A percentile compares a stretch with the other conserved stretches of the same genome.
Conservation (phyloP, 768 basidiomycete genomes). For the Boletellus sp. region DNA sequence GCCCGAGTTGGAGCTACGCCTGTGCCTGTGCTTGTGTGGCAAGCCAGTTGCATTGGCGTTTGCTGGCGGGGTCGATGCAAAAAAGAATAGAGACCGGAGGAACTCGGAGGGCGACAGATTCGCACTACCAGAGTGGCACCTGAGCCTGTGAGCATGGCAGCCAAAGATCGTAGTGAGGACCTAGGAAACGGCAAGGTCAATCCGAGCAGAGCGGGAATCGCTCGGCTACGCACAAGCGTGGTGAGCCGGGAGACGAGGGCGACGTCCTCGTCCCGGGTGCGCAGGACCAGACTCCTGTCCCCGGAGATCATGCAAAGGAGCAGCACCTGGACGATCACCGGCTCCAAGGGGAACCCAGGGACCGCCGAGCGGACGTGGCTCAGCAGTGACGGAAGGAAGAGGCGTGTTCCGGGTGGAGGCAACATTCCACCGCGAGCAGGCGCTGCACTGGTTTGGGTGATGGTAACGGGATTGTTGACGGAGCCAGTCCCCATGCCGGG, state of each 20-base stretch:
- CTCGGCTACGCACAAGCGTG: conserved; percentile 43
- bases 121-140: conserved; percentile 34
- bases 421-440: conserved; percentile 18
- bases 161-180: conserved; percentile 60
- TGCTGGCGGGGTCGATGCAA: conserved; percentile 17
- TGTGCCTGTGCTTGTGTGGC: conserved; percentile 17
- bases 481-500: too few relatives aligned
- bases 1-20: conserved; percentile 18
- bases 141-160: conserved; percentile 53
- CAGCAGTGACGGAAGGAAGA: conserved; percentile 50
- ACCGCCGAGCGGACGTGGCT: conserved; percentile 41
- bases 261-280: conserved; percentile 64
- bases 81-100: conserved; percentile 38
- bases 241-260: conserved; percentile 54
- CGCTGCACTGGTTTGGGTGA: conserved; percentile 22
- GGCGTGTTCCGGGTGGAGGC: conserved; percentile 39
- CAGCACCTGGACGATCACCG: conserved; percentile 60
- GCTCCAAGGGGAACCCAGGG: conserved; percentile 55
- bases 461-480: too few relatives aligned
- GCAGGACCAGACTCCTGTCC: conserved; percentile 60
- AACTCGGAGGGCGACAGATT: conserved; percentile 25
- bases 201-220: conserved; percentile 5
- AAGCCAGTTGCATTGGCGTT: conserved; percentile 11
- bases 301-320: conserved; percentile 63
- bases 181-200: conserved; percentile 34